phyloP scores from a whole-genome alignment of 2,329 filamentous ascomycete genomes.

The Beauveria pseudobassiana region DNA sequence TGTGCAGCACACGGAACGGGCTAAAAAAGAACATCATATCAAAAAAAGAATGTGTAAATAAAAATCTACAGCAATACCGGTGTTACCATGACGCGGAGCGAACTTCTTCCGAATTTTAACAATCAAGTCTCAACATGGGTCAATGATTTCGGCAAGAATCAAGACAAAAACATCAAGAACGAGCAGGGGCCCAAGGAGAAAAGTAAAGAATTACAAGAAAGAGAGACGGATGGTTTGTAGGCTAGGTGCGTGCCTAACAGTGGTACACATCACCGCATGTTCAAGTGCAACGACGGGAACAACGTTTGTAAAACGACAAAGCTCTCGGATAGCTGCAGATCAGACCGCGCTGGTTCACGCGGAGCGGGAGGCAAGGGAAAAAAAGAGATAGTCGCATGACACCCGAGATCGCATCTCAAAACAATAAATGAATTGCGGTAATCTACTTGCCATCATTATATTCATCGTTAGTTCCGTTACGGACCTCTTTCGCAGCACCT shows the following conservation, averaged over 20 bases:
- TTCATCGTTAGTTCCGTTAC: neutral
- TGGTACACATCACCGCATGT: neutral
- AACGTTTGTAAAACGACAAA: neutral
- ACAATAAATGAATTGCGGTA: neutral
- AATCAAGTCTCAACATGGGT: too few species aligned
- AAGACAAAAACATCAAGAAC: too few species aligned
- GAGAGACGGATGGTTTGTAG: too few species aligned
- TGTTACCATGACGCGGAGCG: too few species aligned
- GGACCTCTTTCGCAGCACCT: neutral
- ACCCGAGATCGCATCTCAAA: neutral
- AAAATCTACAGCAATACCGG: too few species aligned
- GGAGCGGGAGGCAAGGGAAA: neutral
- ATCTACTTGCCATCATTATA: neutral
- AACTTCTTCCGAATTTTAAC: too few species aligned
- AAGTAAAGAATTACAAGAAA: too few species aligned
- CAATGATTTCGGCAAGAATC: too few species aligned
- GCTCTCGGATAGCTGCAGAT: neutral
- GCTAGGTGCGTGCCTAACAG: neutral
- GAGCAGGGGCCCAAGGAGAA: too few species aligned
- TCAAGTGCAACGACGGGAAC: neutral
- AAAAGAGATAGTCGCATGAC: neutral
- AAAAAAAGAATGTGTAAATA: too few species aligned
- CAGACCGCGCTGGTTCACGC: neutral
- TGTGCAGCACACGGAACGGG: too few species aligned
- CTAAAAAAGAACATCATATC: too few species aligned